Conservation (phyloP, 148 eudicot species). For the Pouteria glomerata region DNA sequence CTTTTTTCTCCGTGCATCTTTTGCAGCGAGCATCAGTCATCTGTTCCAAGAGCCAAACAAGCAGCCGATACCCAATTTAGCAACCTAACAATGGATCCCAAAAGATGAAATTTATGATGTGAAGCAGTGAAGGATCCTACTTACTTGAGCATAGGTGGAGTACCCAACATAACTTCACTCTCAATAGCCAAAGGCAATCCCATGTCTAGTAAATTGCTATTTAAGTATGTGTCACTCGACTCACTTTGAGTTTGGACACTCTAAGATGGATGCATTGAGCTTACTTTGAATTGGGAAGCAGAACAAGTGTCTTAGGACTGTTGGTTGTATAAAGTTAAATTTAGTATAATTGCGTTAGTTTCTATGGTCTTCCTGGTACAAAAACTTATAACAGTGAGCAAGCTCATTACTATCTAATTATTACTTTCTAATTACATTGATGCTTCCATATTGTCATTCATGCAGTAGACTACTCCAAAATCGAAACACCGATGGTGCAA, state of each 20-base stretch:
- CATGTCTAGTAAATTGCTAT: not conserved
- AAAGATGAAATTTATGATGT: conserved; percentile 1
- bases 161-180: not conserved
- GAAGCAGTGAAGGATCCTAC: not conserved
- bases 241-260: not conserved
- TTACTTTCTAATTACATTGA: not conserved
- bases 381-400: not conserved
- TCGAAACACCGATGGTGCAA: not conserved
- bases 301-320: not conserved
- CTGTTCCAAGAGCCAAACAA: conserved; percentile 35
- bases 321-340: not conserved
- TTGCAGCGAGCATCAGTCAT: conserved; percentile 98
- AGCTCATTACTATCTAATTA: too few relatives aligned
- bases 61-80: not conserved
- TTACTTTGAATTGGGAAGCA: not conserved
- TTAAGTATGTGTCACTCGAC: not conserved
- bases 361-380: not conserved
- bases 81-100: not conserved
- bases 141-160: not conserved
- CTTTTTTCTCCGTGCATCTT: conserved; percentile 80
- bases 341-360: not conserved
- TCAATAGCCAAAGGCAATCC: not conserved
- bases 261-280: not conserved
- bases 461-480: not conserved
- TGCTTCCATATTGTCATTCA: not conserved